Evolutionary conservation across 371 early-diverging fungal species (phyloP), one percentile per base, ranked within the genome.

Genomic region (Rhizopus delemar): DNA sequence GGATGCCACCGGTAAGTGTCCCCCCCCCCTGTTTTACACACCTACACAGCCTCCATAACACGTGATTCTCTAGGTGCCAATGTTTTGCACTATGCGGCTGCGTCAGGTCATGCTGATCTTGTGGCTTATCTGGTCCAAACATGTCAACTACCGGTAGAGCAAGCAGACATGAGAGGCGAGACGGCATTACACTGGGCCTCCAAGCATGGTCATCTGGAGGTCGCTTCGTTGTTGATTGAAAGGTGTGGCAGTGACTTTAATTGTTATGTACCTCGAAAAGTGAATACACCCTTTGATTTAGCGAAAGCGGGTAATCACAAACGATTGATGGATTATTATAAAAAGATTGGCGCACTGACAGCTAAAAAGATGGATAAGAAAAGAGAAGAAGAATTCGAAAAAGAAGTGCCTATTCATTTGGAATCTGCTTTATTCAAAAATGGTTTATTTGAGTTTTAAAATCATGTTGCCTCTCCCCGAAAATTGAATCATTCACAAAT

Each of bases 281-380:
- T 72, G 3, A 64, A 60, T n/a, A 79, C 79, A 41, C 74, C 76
- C 6, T 63, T 70, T 15, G 79, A 79, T 41, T 39, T 76, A 4
- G 79, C 79, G 8, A 74, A 74, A 48, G 58, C 76, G 5, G 66
- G 69, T 13, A 62, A 65, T 1, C 76, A 79, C 41, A 71, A 68
- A 28, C 72, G 74, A 12, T 55, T 76, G 3, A 59, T 79, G 7
- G 76, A 75, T 41, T 79, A 79, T 51, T 67, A 72, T n/a, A 79
- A 79, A 36, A 72, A 70, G 15, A 56, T 72, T 6, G 79, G 79
- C 11, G 79, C 71, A 1, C 45, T 72, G 8, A 66, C 74, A 11
- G 59, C 71, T 3, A 75, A 76, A 51, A 79, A 79, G 57, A 62
- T 76, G 64, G 79, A 79, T 39, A 73, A 72, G 45, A 74, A 64